Percentiles rank a stretch among this genome's conserved stretches.
These are phyloP conservation scores for Penicillium digitatum DNA, from an alignment of 2,329 filamentous ascomycete species.

Conservation along the genomic window DNA sequence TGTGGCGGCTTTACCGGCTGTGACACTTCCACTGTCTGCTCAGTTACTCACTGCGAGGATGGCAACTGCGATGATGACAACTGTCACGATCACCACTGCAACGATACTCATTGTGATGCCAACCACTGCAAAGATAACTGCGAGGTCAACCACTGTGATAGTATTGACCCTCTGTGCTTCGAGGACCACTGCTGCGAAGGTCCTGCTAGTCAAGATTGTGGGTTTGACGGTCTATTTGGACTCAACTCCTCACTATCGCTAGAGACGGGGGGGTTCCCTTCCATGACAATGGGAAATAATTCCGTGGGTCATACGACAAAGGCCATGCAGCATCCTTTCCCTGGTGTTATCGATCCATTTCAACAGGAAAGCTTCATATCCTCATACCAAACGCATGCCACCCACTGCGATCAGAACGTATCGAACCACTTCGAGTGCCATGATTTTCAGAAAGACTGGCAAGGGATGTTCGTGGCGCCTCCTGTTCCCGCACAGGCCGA, in stretches of 20 bases:
- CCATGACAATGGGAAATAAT: slow-evolving; percentile 19
- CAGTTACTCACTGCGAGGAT: slow-evolving; percentile 31
- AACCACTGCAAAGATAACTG: slow-evolving; percentile 1
- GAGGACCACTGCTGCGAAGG: slow-evolving; percentile 37
- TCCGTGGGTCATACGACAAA: slow-evolving; percentile 22
- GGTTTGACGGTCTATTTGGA: slow-evolving; percentile 33
- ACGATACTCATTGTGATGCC: slow-evolving; percentile 1
- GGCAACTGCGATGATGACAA: slow-evolving; percentile 22
- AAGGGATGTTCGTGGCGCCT: slow-evolving; percentile 21
- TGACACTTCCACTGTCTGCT: slow-evolving; percentile 37
- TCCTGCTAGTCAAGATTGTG: slow-evolving; percentile 24
- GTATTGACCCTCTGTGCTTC: slow-evolving; percentile 36
- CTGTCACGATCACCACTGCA: slow-evolving; percentile 3
- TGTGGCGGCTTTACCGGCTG: slow-evolving; percentile 44
- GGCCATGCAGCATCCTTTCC: slow-evolving; percentile 14
- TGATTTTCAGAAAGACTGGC: slow-evolving; percentile 30
- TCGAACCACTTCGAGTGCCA: slow-evolving; percentile 30
- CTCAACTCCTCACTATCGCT: slow-evolving; percentile 30
- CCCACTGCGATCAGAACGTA: slow-evolving; percentile 22
- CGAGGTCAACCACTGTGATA: slow-evolving; percentile 24
- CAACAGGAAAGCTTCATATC: slow-evolving; percentile 24
- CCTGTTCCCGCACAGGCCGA: slow-evolving; percentile 27
- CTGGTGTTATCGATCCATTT: slow-evolving; percentile 17
- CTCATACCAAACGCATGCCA: slow-evolving; percentile 23
- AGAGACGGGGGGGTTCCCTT: slow-evolving; percentile 28